A percentile compares a stretch with the other conserved stretches of the same genome.
These are phyloP conservation scores for Halophytophthora polymorphica DNA, from an alignment of 352 stramenopile species.

Conservation along the genomic window DNA sequence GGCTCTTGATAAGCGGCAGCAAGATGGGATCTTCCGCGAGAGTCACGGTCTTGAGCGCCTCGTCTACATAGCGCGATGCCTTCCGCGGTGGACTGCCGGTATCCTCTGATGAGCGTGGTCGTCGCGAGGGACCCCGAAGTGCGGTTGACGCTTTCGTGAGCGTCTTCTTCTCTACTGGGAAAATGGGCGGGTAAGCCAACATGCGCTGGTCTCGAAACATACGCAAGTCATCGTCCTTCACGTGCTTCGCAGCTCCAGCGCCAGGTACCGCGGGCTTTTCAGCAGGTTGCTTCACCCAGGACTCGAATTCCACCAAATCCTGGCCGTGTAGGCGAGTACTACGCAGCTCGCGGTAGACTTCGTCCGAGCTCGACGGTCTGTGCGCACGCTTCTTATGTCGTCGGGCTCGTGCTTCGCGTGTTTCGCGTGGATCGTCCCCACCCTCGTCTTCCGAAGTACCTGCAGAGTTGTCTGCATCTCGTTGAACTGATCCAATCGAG, in stretches of 20 bases:
- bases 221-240: constrained; percentile 34
- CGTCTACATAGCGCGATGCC: constrained; percentile 8
- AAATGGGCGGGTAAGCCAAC: constrained; percentile 18
- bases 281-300: constrained; percentile 41
- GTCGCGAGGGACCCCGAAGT: background rate
- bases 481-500: constrained; percentile 1
- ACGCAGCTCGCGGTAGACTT: background rate
- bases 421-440: background rate
- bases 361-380: background rate
- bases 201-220: constrained; percentile 51
- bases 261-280: constrained; percentile 32
- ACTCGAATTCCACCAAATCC: constrained; percentile 31
- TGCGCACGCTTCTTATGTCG: background rate
- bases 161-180: constrained; percentile 14
- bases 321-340: constrained; percentile 3
- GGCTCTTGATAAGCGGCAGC: constrained; percentile 34
- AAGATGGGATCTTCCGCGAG: constrained; percentile 12
- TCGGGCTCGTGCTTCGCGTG: background rate
- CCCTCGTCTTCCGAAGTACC: constrained; percentile 3
- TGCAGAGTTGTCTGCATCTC: background rate
- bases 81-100: constrained; percentile 18
- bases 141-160: background rate
- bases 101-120: constrained; percentile 21
- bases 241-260: constrained; percentile 42
- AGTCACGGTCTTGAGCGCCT: constrained; percentile 20